Percentiles rank a stretch among this genome's conserved stretches.
These are phyloP conservation scores for Colletotrichum sp. DNA, from an alignment of 2,329 filamentous ascomycete genomes.

Conservation along the genomic window DNA sequence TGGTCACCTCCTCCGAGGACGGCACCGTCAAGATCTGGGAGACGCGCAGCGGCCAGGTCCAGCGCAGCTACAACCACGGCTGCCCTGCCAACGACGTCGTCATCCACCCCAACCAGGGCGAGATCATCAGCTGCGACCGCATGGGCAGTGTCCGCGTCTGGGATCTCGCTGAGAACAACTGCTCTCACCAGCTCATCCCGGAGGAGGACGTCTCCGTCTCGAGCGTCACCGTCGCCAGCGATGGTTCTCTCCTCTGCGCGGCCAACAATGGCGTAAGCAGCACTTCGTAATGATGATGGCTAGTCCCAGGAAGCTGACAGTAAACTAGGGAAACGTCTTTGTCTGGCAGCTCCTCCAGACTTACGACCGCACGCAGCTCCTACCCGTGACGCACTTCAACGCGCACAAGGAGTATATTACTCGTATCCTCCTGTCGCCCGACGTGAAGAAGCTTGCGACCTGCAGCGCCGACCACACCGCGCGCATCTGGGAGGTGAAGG, in stretches of 20 bases:
- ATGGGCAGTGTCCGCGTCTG: constrained; percentile 92
- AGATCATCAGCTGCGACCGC: constrained; percentile 95
- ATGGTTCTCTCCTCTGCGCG: constrained; percentile 90
- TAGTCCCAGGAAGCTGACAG: not conserved
- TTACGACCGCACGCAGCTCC: constrained; percentile 80
- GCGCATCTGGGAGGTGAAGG: constrained; percentile 91
- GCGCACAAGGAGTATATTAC: constrained; percentile 94
- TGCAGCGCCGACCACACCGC: constrained; percentile 93
- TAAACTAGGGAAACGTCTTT: constrained; percentile 86
- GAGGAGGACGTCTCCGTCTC: constrained; percentile 94
- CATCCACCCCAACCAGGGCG: constrained; percentile 98
- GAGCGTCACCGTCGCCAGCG: constrained; percentile 94
- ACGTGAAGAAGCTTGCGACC: constrained; percentile 92
- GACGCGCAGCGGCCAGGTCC: constrained; percentile 82
- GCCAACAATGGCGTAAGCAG: constrained; percentile 82
- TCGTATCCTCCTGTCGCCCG: constrained; percentile 86
- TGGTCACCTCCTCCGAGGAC: constrained; percentile 97
- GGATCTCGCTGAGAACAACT: constrained; percentile 97
- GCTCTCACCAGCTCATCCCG: constrained; percentile 93
- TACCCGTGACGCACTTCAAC: constrained; percentile 87
- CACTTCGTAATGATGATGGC: not conserved
- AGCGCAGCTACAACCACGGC: constrained; percentile 91
- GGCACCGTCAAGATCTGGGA: constrained; percentile 98
- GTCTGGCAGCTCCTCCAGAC: constrained; percentile 93
- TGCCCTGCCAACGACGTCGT: constrained; percentile 95